Base-by-base conservation (phyloP, 1,284 basidiomycete genomes). In the Cryptococcus maquisensis region DNA sequence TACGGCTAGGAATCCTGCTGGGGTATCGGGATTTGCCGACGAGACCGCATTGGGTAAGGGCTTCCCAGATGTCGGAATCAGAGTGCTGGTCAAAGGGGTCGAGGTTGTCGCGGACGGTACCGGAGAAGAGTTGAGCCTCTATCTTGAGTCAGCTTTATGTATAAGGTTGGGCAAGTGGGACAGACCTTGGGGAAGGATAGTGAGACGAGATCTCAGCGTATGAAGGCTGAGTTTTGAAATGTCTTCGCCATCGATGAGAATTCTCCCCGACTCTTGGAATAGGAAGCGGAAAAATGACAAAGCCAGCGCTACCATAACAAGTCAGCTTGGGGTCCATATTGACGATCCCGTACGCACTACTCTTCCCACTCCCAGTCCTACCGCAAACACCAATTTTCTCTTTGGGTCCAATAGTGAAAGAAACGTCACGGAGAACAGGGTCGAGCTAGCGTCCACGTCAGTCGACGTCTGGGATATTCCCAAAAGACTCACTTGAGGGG, bases 361-460 rank as follows among this genome's bases (percentile, higher is more conserved):
- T 65, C 59, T 73, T 74, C 3, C 73, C 77, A 57, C 66, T 70
- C 36, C 79, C 79, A 0, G 80, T 81, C 15, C 79, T 65, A 3
- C 81, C 81, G 39, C 80, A 79, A 32, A 82, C 77, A 13, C 80
- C 81, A 28, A 82, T 75, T 61, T 80, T 80, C 57, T 80, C 76
- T 21, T 75, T 72, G 0, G 78, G 75, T 3, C 68, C 69, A 38
- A 82, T 77, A 5, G 64, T 70, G 61, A 82, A 81, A 7, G 72
- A 71, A 9, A 82, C 75, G 24, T 71, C 69, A 47, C 77, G 73
- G 12, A 82, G 70, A 1, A 81, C 80, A 1, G 79, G 76, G 2
- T 79, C 78, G 7, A 80, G 74, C 55, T 74, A 60, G 5, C 45
- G 40, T n/a, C 42, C 40, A 12, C 7, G 40, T 54, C n/a, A 38